phyloP scores from a whole-genome alignment of 169 alveolate species.

The Theileria annulata region DNA sequence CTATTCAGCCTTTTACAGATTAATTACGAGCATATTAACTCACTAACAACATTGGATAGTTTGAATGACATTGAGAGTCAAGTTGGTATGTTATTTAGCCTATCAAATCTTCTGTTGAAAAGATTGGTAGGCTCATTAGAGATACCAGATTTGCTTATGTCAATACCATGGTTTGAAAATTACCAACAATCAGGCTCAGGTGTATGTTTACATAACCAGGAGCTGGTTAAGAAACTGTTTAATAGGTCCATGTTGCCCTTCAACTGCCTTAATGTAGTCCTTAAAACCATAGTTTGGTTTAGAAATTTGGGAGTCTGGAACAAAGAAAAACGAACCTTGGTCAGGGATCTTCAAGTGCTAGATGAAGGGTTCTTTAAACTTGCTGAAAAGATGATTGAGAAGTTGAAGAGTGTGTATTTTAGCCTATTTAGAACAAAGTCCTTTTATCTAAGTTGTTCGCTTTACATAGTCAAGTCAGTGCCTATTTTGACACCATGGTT shows the following conservation, averaged over 20 bases:
- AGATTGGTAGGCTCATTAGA: neutral
- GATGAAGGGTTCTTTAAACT: neutral
- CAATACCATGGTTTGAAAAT: neutral
- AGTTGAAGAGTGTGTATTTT: conserved; percentile 12
- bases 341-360: neutral
- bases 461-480: conserved; percentile 8
- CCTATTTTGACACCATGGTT: conserved; percentile 7
- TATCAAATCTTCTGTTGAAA: neutral
- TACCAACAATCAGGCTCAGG: neutral
- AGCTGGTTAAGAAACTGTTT: neutral
- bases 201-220: neutral
- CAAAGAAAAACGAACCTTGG: neutral
- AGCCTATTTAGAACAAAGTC: neutral
- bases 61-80: neutral
- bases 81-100: neutral
- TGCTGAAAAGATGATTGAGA: neutral
- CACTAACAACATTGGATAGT: neutral
- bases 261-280: neutral
- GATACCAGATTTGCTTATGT: neutral
- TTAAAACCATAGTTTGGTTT: neutral
- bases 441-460: neutral
- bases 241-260: neutral
- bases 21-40: neutral
- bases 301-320: neutral
- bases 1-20: neutral